Base-by-base conservation (phyloP, 495 filamentous ascomycete species). In the Penicillium longicatenatum region DNA sequence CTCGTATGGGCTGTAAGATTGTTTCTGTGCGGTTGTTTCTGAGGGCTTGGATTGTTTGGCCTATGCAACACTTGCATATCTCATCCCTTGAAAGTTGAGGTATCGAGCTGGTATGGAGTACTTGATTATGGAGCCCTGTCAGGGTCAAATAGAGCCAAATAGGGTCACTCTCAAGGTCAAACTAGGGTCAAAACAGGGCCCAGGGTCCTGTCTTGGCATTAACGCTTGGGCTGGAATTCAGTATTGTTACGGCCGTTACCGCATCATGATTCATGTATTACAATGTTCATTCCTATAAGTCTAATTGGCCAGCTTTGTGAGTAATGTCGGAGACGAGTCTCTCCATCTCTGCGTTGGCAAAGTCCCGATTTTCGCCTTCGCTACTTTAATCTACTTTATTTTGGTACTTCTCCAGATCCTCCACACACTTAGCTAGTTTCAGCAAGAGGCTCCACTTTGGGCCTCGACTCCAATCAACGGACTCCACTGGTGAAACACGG, bases 401-500 rank as follows among this genome's bases (percentile, higher is more conserved):
- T 12, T 39, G 19, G 30, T 24, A 33, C 22, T 60, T 50, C 54
- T 63, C 52, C 56, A 52, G 60, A 58, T 60, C 29, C 43, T 57
- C 60, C 50, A 45, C 57, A 39, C 39, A 48, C 52, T 35, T 62
- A 57, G 42, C 50, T 43, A 17, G 17, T 45, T 35, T 29, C 26
- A 44, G 63, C 41, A 39, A 55, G 21, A 46, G 20, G 20, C 39
- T 48, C 55, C 19, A 47, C n/a, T 24, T 29, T 24, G 30, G 10
- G 33, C 30, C 64, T 39, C 53, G 53, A 62, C 61, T 58, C 61
- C 62, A 64, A 64, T 64, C 54, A 59, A 21, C 42, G 5, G 46
- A 20, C 53, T 57, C 64, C 61, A 64, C 64, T 41, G 37, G 24
- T 62, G 59, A 59, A 65, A 63, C 57, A 60, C 33, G 56, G 39